Conservation (phyloP, 257 asterid species). For the Ophiorrhiza pumila region DNA sequence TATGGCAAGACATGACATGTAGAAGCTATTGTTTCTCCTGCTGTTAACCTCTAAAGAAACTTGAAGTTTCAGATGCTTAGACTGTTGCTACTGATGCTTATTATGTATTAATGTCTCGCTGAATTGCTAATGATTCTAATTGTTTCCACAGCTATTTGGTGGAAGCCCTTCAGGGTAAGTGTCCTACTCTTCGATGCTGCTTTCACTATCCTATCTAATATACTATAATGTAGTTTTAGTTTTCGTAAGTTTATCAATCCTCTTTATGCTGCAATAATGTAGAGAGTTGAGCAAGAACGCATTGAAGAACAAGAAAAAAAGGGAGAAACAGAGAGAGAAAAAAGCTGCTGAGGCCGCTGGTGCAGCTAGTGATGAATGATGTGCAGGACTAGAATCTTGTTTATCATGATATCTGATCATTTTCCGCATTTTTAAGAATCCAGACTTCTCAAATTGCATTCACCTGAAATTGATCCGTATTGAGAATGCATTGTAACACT, state of each 20-base stretch:
- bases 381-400: not conserved
- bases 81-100: not conserved
- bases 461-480: not conserved
- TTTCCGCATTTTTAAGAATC: not conserved
- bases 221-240: slow-evolving; percentile 4
- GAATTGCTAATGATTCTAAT: slow-evolving; percentile 20
- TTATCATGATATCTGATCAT: not conserved
- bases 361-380: slow-evolving; percentile 15
- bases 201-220: not conserved
- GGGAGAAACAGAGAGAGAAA: slow-evolving; percentile 83
- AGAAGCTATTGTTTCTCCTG: not conserved
- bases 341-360: slow-evolving; percentile 64
- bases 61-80: not conserved
- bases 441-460: not conserved
- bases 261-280: slow-evolving; percentile 9
- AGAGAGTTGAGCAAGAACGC: slow-evolving; percentile 92
- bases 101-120: slow-evolving; percentile 10
- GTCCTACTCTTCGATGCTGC: not conserved
- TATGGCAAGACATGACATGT: not conserved
- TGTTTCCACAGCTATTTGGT: slow-evolving; percentile 65
- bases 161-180: slow-evolving; percentile 70
- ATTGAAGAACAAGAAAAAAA: slow-evolving; percentile 73
- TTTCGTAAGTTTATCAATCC: slow-evolving; percentile 10
- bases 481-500: not conserved
- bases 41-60: not conserved